phyloP scores from a whole-genome alignment of 2,329 filamentous ascomycete genomes.

The Teratosphaeria viscida region DNA sequence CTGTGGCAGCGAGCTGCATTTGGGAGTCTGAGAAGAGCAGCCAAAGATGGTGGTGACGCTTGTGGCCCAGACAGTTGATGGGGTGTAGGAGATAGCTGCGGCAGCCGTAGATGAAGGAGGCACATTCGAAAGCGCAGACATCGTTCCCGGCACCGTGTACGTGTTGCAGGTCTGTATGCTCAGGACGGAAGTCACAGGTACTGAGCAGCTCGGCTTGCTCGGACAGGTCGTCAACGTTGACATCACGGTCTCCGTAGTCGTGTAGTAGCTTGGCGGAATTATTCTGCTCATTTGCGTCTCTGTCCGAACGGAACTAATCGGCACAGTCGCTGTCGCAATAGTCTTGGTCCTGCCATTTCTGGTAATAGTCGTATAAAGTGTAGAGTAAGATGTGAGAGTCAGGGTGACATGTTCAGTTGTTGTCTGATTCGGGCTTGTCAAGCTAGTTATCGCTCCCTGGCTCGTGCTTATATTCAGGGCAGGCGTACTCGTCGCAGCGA shows the following conservation, averaged over 20 bases:
- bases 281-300: background rate
- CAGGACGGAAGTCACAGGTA: background rate
- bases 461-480: background rate
- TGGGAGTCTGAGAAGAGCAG: background rate
- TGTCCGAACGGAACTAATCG: background rate
- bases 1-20: background rate
- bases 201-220: background rate
- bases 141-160: background rate
- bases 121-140: background rate
- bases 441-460: background rate
- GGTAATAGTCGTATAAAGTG: background rate
- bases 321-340: background rate
- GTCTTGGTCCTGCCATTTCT: background rate
- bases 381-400: background rate
- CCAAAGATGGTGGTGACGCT: background rate
- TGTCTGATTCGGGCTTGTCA: background rate
- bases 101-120: background rate
- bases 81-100: background rate
- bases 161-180: background rate
- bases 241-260: background rate
- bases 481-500: background rate
- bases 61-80: background rate
- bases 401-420: background rate
- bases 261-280: slow-evolving; percentile 1
- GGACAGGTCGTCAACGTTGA: background rate